phyloP scores from a whole-genome alignment of 2,329 filamentous ascomycete genomes.

The Colletotrichum trifolii region DNA sequence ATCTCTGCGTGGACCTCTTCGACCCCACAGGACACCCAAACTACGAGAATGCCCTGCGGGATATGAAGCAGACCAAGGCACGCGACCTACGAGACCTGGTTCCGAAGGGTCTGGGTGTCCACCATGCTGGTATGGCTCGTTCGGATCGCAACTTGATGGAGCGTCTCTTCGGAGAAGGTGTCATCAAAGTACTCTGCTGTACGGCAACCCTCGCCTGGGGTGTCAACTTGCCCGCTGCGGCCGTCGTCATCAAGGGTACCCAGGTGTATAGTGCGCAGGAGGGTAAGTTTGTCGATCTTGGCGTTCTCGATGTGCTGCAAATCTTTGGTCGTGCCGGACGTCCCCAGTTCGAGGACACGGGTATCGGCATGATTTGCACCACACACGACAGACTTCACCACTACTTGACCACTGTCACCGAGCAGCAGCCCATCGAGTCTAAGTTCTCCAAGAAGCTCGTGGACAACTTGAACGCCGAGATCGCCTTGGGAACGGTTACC shows the following conservation, averaged over 20 bases:
- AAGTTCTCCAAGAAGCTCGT: slow-evolving; percentile 93
- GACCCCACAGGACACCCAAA: slow-evolving; percentile 82
- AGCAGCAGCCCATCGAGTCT: slow-evolving; percentile 98
- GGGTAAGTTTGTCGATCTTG: slow-evolving; percentile 95
- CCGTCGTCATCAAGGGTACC: slow-evolving; percentile 97
- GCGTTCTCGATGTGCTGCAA: slow-evolving; percentile 95
- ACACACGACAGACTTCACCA: slow-evolving; percentile 93
- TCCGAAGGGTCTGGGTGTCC: slow-evolving; percentile 90
- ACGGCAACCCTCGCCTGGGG: slow-evolving; percentile 98
- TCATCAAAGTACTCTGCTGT: slow-evolving; percentile 98
- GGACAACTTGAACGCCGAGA: slow-evolving; percentile 96
- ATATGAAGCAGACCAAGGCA: slow-evolving; percentile 87
- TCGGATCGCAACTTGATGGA: slow-evolving; percentile 97
- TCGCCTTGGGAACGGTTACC: slow-evolving; percentile 92
- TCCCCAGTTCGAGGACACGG: slow-evolving; percentile 96
- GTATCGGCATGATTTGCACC: slow-evolving; percentile 98
- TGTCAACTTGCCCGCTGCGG: slow-evolving; percentile 96
- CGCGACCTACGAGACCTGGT: slow-evolving; percentile 90
- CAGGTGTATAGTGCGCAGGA: slow-evolving; percentile 97
- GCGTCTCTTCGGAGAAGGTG: slow-evolving; percentile 86
- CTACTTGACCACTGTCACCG: slow-evolving; percentile 91
- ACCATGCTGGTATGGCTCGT: slow-evolving; percentile 96
- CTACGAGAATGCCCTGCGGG: slow-evolving; percentile 82
- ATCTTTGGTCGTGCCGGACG: slow-evolving; percentile 98
- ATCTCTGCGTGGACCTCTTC: slow-evolving; percentile 83